phyloP scores from a whole-genome alignment of 257 asterid species.

The Nicotiana noctiflora region DNA sequence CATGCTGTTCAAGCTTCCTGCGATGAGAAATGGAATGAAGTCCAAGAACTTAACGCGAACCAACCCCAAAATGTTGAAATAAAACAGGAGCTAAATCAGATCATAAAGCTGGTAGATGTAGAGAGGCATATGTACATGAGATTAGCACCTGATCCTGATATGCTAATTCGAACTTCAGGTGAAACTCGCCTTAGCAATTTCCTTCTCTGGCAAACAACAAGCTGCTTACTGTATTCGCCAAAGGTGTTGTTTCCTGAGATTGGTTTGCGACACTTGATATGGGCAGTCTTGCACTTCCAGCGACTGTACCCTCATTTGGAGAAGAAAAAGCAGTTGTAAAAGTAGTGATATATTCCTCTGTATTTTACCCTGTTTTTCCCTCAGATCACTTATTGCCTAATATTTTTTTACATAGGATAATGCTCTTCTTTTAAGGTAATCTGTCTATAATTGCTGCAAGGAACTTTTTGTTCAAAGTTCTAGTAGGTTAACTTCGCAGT shows the following conservation, averaged over 20 bases:
- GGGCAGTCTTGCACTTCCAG: constrained; percentile 67
- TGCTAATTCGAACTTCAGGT: constrained; percentile 56
- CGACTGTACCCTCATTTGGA: constrained; percentile 36
- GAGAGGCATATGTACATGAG: constrained; percentile 70
- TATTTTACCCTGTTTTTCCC: not conserved
- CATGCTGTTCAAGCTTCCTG: constrained; percentile 51
- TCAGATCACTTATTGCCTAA: not conserved
- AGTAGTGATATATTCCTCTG: not conserved
- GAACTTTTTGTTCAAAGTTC: not conserved
- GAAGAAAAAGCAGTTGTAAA: constrained; percentile 30
- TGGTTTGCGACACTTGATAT: constrained; percentile 54
- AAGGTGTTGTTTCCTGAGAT: constrained; percentile 73
- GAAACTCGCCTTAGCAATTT: constrained; percentile 63
- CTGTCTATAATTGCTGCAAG: not conserved
- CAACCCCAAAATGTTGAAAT: not conserved
- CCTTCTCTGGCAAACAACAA: constrained; percentile 68
- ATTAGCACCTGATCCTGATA: constrained; percentile 66
- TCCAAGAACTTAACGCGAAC: constrained; percentile 9
- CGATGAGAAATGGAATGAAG: constrained; percentile 20
- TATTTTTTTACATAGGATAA: not conserved
- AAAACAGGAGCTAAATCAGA: not conserved
- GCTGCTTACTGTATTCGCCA: constrained; percentile 52
- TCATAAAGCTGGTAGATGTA: constrained; percentile 37
- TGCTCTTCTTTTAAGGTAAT: not conserved
- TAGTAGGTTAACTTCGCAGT: not conserved